Evolutionary conservation across 768 basidiomycete species (phyloP).

Genomic region (Amanita inopinata): DNA sequence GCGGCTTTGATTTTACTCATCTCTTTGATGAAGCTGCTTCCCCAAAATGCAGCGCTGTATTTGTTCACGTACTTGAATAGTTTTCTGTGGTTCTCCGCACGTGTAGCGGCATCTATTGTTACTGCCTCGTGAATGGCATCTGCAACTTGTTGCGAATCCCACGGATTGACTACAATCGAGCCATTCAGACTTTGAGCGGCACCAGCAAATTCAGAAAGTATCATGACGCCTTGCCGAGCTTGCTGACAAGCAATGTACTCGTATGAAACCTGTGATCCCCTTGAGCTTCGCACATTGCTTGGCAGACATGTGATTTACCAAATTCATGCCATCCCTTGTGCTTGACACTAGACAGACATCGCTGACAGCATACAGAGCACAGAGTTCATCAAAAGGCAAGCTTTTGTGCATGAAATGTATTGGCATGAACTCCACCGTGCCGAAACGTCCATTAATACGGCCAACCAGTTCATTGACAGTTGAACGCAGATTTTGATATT

Average conservation of each 20-base stretch:
- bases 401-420: constrained; percentile 99
- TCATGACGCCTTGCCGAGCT: constrained; percentile 90
- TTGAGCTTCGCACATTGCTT: constrained; percentile 16
- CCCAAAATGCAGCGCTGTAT: constrained; percentile 91
- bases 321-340: constrained; percentile 98
- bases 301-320: constrained; percentile 44
- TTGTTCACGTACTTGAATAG: constrained; percentile 95
- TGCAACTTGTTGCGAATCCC: constrained; percentile 98
- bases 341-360: constrained; percentile 94
- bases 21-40: constrained; percentile 81
- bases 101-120: constrained; percentile 71
- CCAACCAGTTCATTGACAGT: constrained; percentile 98
- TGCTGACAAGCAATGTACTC: constrained; percentile 97
- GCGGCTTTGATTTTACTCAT: constrained; percentile 53
- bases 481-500: constrained; percentile 94
- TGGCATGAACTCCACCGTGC: constrained; percentile 99
- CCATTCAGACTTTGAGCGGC: constrained; percentile 95
- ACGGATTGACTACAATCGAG: constrained; percentile 94
- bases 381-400: constrained; percentile 87
- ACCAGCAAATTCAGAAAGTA: constrained; percentile 96
- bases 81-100: constrained; percentile 92
- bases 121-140: constrained; percentile 96
- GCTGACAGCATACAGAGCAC: constrained; percentile 93
- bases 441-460: constrained; percentile 96
- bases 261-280: constrained; percentile 72